Evolutionary conservation across 192 early-diverging fungal species (phyloP), one percentile per base, ranked within the genome.

Genomic region (Podila epigama): DNA sequence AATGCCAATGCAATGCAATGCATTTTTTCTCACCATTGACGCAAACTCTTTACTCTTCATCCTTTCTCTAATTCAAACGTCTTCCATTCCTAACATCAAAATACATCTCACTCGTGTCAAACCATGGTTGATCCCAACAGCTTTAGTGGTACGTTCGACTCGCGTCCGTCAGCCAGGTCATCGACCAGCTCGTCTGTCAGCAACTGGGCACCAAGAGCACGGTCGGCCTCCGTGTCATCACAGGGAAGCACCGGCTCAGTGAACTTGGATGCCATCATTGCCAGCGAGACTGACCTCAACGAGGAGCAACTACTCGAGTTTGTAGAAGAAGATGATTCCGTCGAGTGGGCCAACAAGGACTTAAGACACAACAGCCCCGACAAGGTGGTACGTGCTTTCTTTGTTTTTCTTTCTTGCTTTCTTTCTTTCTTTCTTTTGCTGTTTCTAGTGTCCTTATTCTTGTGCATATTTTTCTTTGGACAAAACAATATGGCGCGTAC

Each of bases 181-280:
- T 75, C 72, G 3, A 60, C 42, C 8, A 65, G 62, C 11, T 75
- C 72, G 6, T 67, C 72, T 25, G 62, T 75, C 51, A 58, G 60
- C 8, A 64, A 58, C 25, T 75, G 72, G 72, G 65, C 72, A 11
- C 63, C 70, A n/a, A 52, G 72, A 8, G 72, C 64, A 62, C 72
- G 72, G 37, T 68, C 72, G 15, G 55, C 72, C 10, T 75, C 72
- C 0, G 65, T 67, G 31, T 62, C 58, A 18, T 75, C 72, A 3
- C 64, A 75, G 4, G 60, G 58, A 2, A 75, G 72, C 36, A 75
- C 56, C 28, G 72, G 48, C 48, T 75, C 72, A 12, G 72, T 75
- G 20, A 75, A 75, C 65, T 54, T 75, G 6, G 72, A 75, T 13
- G 72, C 72, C 15, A 64, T 75, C 60, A 75, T 75, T 15, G 72